Evolutionary conservation across 345 rosid species (phyloP), one percentile per base, ranked within the genome.

Genomic region (Bruguiera gymnorhiza): DNA sequence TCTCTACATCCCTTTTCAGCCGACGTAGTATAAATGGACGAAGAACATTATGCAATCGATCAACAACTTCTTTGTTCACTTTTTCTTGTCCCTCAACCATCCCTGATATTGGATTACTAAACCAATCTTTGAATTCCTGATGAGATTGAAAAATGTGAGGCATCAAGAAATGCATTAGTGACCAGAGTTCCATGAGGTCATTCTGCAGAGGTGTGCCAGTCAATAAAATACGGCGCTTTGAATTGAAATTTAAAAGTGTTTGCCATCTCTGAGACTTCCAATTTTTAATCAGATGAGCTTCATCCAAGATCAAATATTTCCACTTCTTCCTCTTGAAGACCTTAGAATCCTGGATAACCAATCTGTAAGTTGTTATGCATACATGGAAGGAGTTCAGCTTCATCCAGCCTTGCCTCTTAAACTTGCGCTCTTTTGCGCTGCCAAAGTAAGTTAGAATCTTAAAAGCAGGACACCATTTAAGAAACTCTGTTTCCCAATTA

Each of bases 251-350:
- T 75, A 96, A 73, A 70, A 96, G 95, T 57, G 99, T 96, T 79
- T 96, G 99, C 99, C 99, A 96, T 83, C 99, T 87, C 78, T 92
- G 99, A 62, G 99, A 96, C 82, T 96, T 92, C 99, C 99, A 96
- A 78, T 96, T 96, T 82, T 96, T 96, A 52, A 96, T 96, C 77
- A 96, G 84, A 89, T 96, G 99, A 72, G 99, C 99, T 86, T 96
- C 99, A 80, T 96, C 99, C 84, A 96, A 84, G 71, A 96, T 96
- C 80, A 96, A 84, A 73, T 96, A 96, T 75, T 96, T 96, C 99
- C 99, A 96, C 82, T 96, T 96, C 90, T 96, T 96, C 80, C 99
- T 86, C 87, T 96, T 96, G 86, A 96, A 96, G 76, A 86, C 88
- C 72, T 96, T 96, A 34, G 94, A 86, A 80, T 96, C 99, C 80